Evolutionary conservation across 805 yeast genomes (phyloP), one percentile per base, ranked within the genome.

Genomic region (Metahyphopichia silvanorum): DNA sequence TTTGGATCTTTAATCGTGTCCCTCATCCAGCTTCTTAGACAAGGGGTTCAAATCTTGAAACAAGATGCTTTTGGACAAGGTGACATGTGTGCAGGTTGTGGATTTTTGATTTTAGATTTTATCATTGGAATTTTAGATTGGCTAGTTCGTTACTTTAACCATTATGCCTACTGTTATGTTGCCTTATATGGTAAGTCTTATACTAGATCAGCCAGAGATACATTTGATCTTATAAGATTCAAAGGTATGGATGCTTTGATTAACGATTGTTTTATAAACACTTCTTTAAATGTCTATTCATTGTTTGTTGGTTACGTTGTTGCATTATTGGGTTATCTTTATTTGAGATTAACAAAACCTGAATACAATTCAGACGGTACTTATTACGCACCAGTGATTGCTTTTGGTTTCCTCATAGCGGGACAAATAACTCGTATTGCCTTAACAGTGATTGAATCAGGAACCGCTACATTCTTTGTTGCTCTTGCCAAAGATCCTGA

Each of bases 401-500:
- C 88, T 1, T 86, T 81, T 56, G 61, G 85, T 5, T 77, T 86
- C 48, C 62, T 86, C 20, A 76, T 88, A 33, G 74, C 93, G 0
- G 69, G 81, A 25, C 95, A 88, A 62, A 76, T 89, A 39, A 74
- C 86, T 31, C 77, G 82, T 40, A 66, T 86, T 36, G 69, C 91
- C 10, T 76, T 80, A 40, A 81, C 82, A 25, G 82, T 87, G 1
- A 77, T 89, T 29, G 82, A 79, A 41, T 79, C 88, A 7, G 96
- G 96, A 9, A 77, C 80, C 8, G 77, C 89, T 15, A 84, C 96
- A 0, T 81, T 89, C 53, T 82, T 87, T 57, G 81, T 89, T 28
- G 88, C 93, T 0, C 66, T 86, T 48, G 86, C 89, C 10, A 76
- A 79, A 47, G 89, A 86, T 46, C 96, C 97, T 0, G 94, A 86